Evolutionary conservation across 164 flowering plant species (phyloP).

Genomic region (Vitis cinerea): DNA sequence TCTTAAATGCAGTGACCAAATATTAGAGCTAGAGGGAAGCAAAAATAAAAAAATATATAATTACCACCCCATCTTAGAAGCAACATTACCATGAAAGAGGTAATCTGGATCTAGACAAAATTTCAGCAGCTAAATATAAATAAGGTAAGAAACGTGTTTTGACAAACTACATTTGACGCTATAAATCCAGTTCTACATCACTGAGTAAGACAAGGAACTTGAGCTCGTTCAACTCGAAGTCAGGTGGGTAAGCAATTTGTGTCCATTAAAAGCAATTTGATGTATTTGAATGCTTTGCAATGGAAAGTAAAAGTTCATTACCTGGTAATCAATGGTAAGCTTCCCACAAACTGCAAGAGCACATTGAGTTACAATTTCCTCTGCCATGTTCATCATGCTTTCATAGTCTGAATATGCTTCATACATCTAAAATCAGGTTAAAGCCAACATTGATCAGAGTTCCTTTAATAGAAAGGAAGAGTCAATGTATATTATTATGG

Average conservation of each 20-base stretch:
- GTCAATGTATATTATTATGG: background rate
- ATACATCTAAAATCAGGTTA: conserved; percentile 68
- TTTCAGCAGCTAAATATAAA: background rate
- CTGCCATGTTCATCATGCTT: conserved; percentile 95
- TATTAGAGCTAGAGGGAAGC: background rate
- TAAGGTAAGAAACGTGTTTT: background rate
- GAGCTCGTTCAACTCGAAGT: too few species aligned
- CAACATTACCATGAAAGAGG: background rate
- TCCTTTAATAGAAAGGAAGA: conserved; percentile 2
- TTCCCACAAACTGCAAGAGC: conserved; percentile 85
- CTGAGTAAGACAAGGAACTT: too few species aligned
- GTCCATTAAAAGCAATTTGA: background rate
- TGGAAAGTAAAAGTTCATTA: conserved; percentile 13
- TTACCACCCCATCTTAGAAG: background rate
- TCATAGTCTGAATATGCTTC: conserved; percentile 98
- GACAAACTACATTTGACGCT: background rate
- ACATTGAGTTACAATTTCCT: conserved; percentile 80
- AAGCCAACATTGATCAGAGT: conserved; percentile 21
- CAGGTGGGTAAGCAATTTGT: too few species aligned
- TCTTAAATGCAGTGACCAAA: background rate
- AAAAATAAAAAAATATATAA: background rate
- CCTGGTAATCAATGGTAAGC: conserved; percentile 93
- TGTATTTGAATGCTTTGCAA: background rate
- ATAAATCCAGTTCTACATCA: background rate
- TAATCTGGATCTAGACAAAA: background rate